Conservation (phyloP, 2,329 filamentous ascomycete species). For the Grosmannia penicillata region DNA sequence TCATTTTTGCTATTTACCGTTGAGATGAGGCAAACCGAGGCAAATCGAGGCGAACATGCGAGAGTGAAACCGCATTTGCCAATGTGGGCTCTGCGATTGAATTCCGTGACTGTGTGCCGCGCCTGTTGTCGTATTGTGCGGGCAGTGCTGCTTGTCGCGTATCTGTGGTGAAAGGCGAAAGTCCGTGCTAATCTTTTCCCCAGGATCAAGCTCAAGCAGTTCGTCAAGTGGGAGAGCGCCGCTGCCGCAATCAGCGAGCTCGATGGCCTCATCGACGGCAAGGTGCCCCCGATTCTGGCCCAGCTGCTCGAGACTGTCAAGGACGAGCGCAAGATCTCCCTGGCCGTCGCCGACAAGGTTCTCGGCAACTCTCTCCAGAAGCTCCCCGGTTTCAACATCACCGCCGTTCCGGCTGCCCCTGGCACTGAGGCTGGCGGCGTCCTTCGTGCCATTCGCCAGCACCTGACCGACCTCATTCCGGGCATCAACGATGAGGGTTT, state of each 20-base stretch:
- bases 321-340: conserved; percentile 91
- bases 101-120: too few relatives aligned
- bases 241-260: conserved; percentile 83
- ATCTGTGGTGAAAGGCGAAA: too few relatives aligned
- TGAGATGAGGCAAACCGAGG: too few relatives aligned
- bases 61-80: too few relatives aligned
- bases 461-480: conserved; percentile 80
- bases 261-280: conserved; percentile 76
- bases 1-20: background rate
- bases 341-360: conserved; percentile 89
- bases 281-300: conserved; percentile 78
- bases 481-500: conserved; percentile 74
- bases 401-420: conserved; percentile 63
- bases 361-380: conserved; percentile 86
- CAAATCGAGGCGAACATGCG: too few relatives aligned
- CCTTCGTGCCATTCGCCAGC: conserved; percentile 86
- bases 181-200: too few relatives aligned
- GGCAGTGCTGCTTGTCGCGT: too few relatives aligned
- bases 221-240: conserved; percentile 93
- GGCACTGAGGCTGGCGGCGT: conserved; percentile 75
- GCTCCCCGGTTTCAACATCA: conserved; percentile 74
- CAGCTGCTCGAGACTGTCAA: conserved; percentile 78
- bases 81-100: too few relatives aligned
- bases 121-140: too few relatives aligned
- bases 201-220: conserved; percentile 90